phyloP scores from a whole-genome alignment of 495 filamentous ascomycete species.

The Xylona heveae region DNA sequence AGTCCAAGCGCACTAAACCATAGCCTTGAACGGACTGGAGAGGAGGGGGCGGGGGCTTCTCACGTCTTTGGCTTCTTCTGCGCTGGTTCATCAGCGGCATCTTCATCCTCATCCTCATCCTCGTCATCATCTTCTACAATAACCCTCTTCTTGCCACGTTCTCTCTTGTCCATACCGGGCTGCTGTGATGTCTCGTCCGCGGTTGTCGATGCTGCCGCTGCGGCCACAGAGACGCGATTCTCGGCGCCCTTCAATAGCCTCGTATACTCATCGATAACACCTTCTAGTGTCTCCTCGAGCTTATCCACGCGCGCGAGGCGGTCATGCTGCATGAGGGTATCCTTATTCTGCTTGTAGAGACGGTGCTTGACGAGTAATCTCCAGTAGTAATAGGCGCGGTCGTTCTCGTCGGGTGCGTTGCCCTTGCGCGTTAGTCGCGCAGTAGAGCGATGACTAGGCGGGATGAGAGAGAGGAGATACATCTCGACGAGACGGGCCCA shows the following conservation, averaged over 20 bases:
- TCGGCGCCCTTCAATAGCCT: constrained; percentile 30
- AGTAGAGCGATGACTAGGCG: constrained; percentile 34
- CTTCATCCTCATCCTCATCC: constrained; percentile 12
- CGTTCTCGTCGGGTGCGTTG: constrained; percentile 27
- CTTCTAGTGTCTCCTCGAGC: constrained; percentile 52
- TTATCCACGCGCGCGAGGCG: constrained; percentile 54
- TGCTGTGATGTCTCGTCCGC: too few relatives aligned
- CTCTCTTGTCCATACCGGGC: constrained; percentile 11
- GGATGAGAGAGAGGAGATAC: constrained; percentile 59
- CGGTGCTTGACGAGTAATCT: constrained; percentile 62
- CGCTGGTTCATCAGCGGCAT: constrained; percentile 9
- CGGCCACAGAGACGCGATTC: constrained; percentile 5
- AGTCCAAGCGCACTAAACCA: too few relatives aligned
- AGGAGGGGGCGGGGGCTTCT: too few relatives aligned
- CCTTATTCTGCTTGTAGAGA: constrained; percentile 55
- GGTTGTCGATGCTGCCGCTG: constrained; percentile 2
- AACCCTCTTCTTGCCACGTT: constrained; percentile 21
- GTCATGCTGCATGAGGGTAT: constrained; percentile 61
- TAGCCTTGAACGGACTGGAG: too few relatives aligned
- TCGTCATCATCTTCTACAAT: constrained; percentile 27
- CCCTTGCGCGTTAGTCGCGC: constrained; percentile 31
- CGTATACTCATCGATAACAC: constrained; percentile 69
- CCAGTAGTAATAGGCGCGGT: constrained; percentile 60
- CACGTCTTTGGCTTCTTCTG: constrained; percentile 20
- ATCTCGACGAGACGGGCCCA: constrained; percentile 76